Conservation (phyloP, 495 filamentous ascomycete species). For the Opeltia flavorubescens region DNA sequence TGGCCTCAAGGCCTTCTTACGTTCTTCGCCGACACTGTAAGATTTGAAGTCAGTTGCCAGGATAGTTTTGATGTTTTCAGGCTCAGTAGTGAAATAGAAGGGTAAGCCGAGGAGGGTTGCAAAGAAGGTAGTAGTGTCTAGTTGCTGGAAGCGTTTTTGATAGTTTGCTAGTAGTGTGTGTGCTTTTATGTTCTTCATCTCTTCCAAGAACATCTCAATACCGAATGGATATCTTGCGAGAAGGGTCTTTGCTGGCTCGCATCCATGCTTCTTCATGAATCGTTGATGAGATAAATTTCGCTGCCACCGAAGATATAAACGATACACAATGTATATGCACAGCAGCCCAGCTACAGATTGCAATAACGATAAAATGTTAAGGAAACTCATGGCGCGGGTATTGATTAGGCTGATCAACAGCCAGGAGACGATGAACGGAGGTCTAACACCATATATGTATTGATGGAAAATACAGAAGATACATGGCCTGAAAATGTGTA, state of each 20-base stretch:
- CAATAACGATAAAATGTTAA: not conserved
- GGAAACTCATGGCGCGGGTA: not conserved
- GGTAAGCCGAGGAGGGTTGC: slow-evolving; percentile 18
- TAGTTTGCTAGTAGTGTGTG: slow-evolving; percentile 21
- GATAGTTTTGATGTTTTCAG: slow-evolving; percentile 48
- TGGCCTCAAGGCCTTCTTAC: slow-evolving; percentile 33
- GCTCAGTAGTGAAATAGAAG: slow-evolving; percentile 39
- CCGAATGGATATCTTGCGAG: slow-evolving; percentile 9
- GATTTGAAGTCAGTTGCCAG: slow-evolving; percentile 46
- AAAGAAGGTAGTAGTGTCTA: slow-evolving; percentile 12
- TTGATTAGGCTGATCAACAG: too few species aligned
- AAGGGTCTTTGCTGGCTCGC: slow-evolving; percentile 3
- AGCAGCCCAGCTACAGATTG: not conserved
- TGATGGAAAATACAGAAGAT: too few species aligned
- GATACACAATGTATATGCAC: not conserved
- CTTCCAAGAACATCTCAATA: slow-evolving; percentile 17
- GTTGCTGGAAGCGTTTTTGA: slow-evolving; percentile 12
- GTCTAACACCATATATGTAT: too few species aligned
- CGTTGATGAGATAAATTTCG: slow-evolving; percentile 1
- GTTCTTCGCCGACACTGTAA: slow-evolving; percentile 39
- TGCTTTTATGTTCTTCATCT: slow-evolving; percentile 18
- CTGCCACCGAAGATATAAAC: slow-evolving; percentile 1
- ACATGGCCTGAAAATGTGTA: too few species aligned
- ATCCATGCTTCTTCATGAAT: slow-evolving; percentile 10
- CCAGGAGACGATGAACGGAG: too few species aligned